Evolutionary conservation across 495 filamentous ascomycete species (phyloP).

Genomic region (Neurospora cerealis): DNA sequence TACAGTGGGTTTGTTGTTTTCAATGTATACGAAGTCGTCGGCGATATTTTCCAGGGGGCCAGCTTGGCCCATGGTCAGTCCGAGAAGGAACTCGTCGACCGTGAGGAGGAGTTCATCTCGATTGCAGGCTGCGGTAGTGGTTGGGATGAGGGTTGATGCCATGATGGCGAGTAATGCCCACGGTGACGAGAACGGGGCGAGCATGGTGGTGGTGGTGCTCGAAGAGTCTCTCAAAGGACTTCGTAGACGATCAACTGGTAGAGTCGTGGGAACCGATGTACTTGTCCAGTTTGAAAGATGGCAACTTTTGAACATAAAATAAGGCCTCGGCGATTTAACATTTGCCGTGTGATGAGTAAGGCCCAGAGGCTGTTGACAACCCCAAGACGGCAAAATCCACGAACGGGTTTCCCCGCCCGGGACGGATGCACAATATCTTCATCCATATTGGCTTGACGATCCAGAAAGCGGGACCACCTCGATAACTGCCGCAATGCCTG

Average conservation of each 20-base stretch:
- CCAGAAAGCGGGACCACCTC: too few species aligned
- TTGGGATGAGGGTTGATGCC: not conserved
- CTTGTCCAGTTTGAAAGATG: fast-evolving
- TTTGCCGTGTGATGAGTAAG: not conserved
- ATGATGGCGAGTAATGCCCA: not conserved
- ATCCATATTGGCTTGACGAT: not conserved
- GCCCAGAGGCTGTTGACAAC: not conserved
- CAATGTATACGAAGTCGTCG: conserved; percentile 9
- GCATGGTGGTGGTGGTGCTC: not conserved
- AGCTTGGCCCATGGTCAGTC: not conserved
- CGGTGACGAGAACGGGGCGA: not conserved
- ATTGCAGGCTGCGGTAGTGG: not conserved
- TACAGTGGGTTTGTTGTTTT: conserved; percentile 23
- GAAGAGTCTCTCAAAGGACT: not conserved
- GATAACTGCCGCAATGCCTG: not conserved
- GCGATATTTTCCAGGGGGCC: not conserved
- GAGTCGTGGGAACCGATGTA: not conserved
- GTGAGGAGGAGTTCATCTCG: not conserved
- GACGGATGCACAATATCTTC: not conserved
- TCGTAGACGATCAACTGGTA: not conserved
- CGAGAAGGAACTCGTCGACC: not conserved
- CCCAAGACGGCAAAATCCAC: not conserved
- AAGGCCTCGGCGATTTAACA: not conserved
- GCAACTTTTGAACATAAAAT: not conserved
- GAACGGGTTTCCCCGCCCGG: not conserved